These are phyloP conservation scores for Nicotiana tabacum DNA, from an alignment of 257 asterid genomes.

Conservation along the genomic window DNA sequence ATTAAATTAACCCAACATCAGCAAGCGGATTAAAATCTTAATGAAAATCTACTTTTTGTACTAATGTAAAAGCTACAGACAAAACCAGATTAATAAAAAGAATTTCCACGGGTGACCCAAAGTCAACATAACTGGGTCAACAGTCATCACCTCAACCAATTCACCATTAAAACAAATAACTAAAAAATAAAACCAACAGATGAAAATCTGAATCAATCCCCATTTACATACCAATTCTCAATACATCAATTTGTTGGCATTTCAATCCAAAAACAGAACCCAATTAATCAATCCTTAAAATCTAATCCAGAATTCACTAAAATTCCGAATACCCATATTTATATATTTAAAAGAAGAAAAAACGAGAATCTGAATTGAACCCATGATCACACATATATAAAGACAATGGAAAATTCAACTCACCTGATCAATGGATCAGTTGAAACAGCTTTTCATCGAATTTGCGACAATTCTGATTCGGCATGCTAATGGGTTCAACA, in stretches of 20 bases:
- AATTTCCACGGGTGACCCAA: neutral
- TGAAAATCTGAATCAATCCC: neutral
- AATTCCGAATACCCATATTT: neutral
- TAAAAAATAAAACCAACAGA: neutral
- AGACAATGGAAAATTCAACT: neutral
- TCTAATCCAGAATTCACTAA: neutral
- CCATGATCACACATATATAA: neutral
- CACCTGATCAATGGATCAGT: constrained; percentile 13
- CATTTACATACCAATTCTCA: neutral
- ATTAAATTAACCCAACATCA: neutral
- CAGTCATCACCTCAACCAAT: constrained; percentile 7
- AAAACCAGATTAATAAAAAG: neutral
- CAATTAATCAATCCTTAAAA: constrained; percentile 1
- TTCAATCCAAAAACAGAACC: neutral
- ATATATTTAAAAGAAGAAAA: neutral
- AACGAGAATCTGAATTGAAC: neutral
- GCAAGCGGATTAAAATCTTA: neutral
- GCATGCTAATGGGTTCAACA: neutral
- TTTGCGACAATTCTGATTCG: neutral
- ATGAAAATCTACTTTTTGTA: neutral
- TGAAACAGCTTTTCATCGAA: neutral
- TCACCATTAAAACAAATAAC: neutral
- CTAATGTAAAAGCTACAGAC: neutral
- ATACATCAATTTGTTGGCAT: neutral
- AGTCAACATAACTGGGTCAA: constrained; percentile 19